Conservation (phyloP, 495 filamentous ascomycete species). For the Bathelium albidoporum region DNA sequence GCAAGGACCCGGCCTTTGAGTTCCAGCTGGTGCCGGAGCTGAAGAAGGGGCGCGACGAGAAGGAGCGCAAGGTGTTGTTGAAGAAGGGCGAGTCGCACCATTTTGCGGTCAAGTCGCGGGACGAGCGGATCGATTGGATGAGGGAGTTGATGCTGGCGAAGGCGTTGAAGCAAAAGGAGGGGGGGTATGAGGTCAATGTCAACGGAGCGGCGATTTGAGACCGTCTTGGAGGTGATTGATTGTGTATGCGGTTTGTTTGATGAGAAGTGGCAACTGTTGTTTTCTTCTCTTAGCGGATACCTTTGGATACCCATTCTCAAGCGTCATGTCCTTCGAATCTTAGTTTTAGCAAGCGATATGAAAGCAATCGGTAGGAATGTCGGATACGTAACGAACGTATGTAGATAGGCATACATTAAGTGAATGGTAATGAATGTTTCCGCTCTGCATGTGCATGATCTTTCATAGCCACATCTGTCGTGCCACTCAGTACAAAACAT, state of each 20-base stretch:
- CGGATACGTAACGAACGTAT: not conserved
- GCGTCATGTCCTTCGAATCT: not conserved
- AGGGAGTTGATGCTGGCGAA: conserved; percentile 94
- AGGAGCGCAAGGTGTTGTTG: conserved; percentile 29
- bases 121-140: conserved; percentile 98
- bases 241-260: too few relatives aligned
- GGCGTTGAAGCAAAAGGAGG: conserved; percentile 69
- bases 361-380: not conserved
- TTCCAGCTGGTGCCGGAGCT: conserved; percentile 83
- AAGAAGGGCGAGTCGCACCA: conserved; percentile 69
- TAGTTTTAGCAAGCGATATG: not conserved
- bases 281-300: conserved; percentile 2
- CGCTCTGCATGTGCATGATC: not conserved
- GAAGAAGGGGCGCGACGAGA: conserved; percentile 34
- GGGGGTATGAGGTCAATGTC: conserved; percentile 68
- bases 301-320: not conserved
- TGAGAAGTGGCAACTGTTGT: too few relatives aligned
- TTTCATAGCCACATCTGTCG: not conserved
- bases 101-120: conserved; percentile 76
- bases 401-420: not conserved
- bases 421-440: not conserved
- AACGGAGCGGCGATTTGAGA: conserved; percentile 69
- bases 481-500: not conserved
- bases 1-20: conserved; percentile 55
- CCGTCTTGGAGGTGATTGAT: too few relatives aligned